Base-by-base conservation (phyloP, 2,329 filamentous ascomycete species). In the Trichoderma endophyticum region DNA sequence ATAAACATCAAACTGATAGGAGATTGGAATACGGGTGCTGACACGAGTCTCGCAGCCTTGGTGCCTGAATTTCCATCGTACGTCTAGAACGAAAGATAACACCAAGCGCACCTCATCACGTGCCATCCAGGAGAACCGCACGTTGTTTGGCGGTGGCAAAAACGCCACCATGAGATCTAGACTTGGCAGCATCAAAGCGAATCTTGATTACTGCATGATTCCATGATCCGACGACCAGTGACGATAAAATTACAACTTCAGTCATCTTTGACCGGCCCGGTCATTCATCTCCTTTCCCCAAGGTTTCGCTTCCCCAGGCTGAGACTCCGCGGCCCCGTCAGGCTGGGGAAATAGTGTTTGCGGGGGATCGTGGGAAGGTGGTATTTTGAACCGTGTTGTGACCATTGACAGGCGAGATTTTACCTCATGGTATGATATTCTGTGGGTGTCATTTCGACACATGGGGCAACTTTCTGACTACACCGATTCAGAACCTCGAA, bases 271-370 rank as follows among this genome's bases (percentile, higher is more conserved):
- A 26, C 66, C 34, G 54, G 26, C n/a, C 32, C n/a, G 39, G 66
- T 51, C 39, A 21, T 67, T 69, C 57, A 54, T 34, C 26, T n/a
- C 36, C 14, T 62, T 61, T 43, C 56, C n/a, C 51, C 18, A 39
- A 30, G 57, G 18, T 24, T 48, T 61, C 39, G 39, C 56, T 69
- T 69, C 66, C 57, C 66, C 66, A 54, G 66, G 56, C 34, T 62
- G 21, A 3, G 30, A 34, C 66, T 61, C 57, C 56, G 28, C 28
- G 56, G 28, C 57, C 66, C 57, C 39, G 39, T 62, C 15, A 60
- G 15, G 26, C 66, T 62, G 66, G 66, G 66, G 66, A 61, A 69
- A 36, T 69, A 69, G 66, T 28, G 26, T 69, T 69, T 69, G 66
- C 57, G 56, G 66, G 64, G 66, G 66, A 54, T 21, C 2, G 48